Evolutionary conservation across 139 green algal species (phyloP).

Genomic region (Haematococcus sp.): DNA sequence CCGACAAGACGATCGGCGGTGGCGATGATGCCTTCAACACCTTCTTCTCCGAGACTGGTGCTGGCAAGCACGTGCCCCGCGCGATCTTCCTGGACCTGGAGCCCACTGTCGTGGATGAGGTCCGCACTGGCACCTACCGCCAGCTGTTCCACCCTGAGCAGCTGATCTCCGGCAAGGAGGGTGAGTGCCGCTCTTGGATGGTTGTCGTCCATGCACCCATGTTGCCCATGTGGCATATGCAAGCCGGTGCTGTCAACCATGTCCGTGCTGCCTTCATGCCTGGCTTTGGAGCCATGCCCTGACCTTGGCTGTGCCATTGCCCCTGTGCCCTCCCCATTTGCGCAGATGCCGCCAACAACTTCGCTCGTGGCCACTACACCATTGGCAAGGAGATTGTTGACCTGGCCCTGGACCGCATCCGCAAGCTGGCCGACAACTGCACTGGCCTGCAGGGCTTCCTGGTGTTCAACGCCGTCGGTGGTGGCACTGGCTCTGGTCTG

Average conservation of each 20-base stretch:
- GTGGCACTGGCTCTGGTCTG: constrained; percentile 93
- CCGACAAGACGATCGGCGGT: constrained; percentile 89
- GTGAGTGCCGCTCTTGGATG: constrained; percentile 69
- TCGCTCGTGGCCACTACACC: constrained; percentile 86
- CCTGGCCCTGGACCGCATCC: constrained; percentile 87
- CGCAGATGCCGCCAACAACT: constrained; percentile 56
- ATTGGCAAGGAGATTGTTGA: constrained; percentile 97
- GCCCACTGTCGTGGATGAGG: constrained; percentile 95
- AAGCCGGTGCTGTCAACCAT: too few relatives aligned
- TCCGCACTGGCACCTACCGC: constrained; percentile 93
- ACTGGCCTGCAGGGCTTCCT: constrained; percentile 96
- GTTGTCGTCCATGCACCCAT: constrained; percentile 22
- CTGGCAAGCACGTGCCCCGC: constrained; percentile 90
- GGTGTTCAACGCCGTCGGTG: constrained; percentile 95
- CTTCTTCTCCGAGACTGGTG: constrained; percentile 95
- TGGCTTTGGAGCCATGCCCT: too few relatives aligned
- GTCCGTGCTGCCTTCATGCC: too few relatives aligned
- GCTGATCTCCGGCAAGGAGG: constrained; percentile 96
- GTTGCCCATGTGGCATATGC: too few relatives aligned
- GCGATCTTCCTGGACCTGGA: constrained; percentile 95
- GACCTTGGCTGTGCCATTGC: too few relatives aligned
- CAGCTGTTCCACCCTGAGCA: constrained; percentile 98
- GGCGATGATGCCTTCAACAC: constrained; percentile 94
- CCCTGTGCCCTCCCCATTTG: too few relatives aligned
- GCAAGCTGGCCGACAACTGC: constrained; percentile 90